These are phyloP conservation scores for Chimonanthus salicifolius DNA, from an alignment of 164 flowering plant genomes.

Conservation along the genomic window DNA sequence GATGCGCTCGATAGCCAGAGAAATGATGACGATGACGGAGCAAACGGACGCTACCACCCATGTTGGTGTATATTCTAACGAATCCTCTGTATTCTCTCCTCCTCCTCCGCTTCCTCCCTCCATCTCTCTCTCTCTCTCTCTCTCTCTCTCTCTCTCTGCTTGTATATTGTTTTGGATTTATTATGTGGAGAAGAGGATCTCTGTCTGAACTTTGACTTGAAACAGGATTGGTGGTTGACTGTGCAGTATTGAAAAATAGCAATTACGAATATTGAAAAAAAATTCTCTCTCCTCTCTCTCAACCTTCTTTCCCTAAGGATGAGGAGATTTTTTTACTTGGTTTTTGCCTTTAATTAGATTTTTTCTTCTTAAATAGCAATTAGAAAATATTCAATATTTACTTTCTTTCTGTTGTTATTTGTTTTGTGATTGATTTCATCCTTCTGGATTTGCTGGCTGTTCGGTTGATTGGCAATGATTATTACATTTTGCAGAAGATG, in stretches of 20 bases:
- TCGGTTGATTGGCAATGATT: neutral
- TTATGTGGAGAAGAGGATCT: too few species aligned
- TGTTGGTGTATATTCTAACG: constrained; percentile 60
- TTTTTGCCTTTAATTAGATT: neutral
- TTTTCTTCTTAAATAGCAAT: neutral
- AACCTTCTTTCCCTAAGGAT: neutral
- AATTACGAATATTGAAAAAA: too few species aligned
- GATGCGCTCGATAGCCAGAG: constrained; percentile 44
- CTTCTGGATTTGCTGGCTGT: neutral
- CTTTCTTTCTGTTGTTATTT: neutral
- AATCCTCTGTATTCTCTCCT: neutral
- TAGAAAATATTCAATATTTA: too few species aligned
- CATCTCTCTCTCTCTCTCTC: constrained; percentile 5
- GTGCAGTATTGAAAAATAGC: too few species aligned
- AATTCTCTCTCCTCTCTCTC: too few species aligned
- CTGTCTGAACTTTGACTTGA: too few species aligned
- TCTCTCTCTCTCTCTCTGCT: too few species aligned
- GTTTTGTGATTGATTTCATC: neutral
- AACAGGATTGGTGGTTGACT: too few species aligned
- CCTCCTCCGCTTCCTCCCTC: neutral
- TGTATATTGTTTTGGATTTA: too few species aligned
- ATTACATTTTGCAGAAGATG: constrained; percentile 3
- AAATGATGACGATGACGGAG: constrained; percentile 48
- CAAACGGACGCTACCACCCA: constrained; percentile 72
- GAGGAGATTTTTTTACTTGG: neutral